Percentiles rank a stretch among this genome's conserved stretches.
Conservation (phyloP, 1,284 basidiomycete genomes). For the Ceratobasidium sp. region DNA sequence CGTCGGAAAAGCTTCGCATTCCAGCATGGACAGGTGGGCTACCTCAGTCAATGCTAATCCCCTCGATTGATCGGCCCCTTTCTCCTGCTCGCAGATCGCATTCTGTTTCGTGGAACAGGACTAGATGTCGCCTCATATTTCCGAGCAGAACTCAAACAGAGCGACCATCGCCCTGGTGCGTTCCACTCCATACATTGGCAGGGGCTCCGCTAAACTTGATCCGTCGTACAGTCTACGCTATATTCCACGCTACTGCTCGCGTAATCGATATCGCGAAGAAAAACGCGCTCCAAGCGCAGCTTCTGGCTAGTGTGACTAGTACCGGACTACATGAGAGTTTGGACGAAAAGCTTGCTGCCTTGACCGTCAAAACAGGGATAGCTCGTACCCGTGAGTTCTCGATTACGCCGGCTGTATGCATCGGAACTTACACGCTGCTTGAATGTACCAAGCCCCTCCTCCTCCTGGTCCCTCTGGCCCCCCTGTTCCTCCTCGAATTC, state of each 20-base stretch:
- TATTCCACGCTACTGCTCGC: constrained; percentile 79
- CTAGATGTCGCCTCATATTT: constrained; percentile 72
- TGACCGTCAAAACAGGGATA: constrained; percentile 49
- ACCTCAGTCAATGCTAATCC: background rate
- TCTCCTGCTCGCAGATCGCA: constrained; percentile 67
- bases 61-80: constrained; percentile 6
- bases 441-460: constrained; percentile 54
- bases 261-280: constrained; percentile 80
- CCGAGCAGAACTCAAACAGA: constrained; percentile 82
- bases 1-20: constrained; percentile 94
- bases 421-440: constrained; percentile 47
- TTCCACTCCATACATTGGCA: constrained; percentile 11
- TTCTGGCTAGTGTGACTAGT: constrained; percentile 65
- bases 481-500: constrained; percentile 64
- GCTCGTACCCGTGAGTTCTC: constrained; percentile 52
- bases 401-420: constrained; percentile 47
- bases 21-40: constrained; percentile 93
- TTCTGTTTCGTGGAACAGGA: constrained; percentile 78
- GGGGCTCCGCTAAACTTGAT: background rate
- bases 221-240: constrained; percentile 71
- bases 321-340: constrained; percentile 68
- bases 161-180: constrained; percentile 91
- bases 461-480: background rate
- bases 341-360: constrained; percentile 70
- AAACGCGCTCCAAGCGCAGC: constrained; percentile 69